Conservation (phyloP, 1,284 basidiomycete species). For the Hypsizygus ulmarius region DNA sequence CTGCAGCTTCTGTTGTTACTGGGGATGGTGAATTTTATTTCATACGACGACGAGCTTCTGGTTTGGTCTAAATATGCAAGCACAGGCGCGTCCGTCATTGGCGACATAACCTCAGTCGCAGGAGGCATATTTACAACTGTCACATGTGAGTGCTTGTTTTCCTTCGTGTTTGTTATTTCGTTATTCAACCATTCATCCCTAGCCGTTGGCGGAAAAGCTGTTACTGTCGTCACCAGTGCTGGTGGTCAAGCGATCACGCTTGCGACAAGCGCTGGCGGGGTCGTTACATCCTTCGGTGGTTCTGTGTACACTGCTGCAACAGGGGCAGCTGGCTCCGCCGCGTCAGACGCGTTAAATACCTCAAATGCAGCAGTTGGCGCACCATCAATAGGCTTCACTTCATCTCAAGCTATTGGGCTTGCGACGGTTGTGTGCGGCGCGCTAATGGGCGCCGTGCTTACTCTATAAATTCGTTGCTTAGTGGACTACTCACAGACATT, state of each 20-base stretch:
- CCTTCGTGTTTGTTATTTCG: neutral
- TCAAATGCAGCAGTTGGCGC: constrained; percentile 25
- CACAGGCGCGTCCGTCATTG: constrained; percentile 35
- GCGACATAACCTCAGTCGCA: constrained; percentile 33
- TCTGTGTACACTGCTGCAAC: constrained; percentile 45
- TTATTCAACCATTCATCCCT: constrained; percentile 5
- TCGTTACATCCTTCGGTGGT: constrained; percentile 50
- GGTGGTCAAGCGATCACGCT: constrained; percentile 42
- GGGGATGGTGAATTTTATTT: constrained; percentile 22
- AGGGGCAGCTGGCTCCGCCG: constrained; percentile 26
- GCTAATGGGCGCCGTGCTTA: constrained; percentile 39
- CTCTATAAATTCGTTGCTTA: constrained; percentile 12
- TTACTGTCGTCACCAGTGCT: constrained; percentile 48
- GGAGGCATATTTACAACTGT: constrained; percentile 40
- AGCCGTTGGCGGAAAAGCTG: constrained; percentile 54
- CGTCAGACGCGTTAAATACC: constrained; percentile 18
- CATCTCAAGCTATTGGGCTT: constrained; percentile 39
- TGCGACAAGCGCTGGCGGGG: constrained; percentile 39
- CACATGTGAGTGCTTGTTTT: constrained; percentile 44
- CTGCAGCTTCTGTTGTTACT: constrained; percentile 22
- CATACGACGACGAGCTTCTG: neutral
- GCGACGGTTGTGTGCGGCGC: constrained; percentile 42
- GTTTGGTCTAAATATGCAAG: neutral
- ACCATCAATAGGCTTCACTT: constrained; percentile 30
- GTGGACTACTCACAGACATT: neutral